Evolutionary conservation across 306 rosid genomes (phyloP).

Genomic region (Styphnolobium japonicum): DNA sequence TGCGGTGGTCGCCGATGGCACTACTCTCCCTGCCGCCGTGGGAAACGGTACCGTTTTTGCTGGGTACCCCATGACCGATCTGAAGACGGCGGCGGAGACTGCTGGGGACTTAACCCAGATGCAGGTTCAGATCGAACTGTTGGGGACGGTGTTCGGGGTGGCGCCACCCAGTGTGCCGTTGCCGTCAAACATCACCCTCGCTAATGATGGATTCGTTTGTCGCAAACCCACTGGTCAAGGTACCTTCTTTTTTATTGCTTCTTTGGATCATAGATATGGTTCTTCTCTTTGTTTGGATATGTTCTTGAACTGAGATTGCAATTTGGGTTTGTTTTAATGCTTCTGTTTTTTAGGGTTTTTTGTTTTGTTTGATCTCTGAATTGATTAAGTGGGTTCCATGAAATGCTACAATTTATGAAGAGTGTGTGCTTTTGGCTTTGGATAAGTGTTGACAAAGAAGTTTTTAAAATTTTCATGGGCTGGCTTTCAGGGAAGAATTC

Average conservation of each 20-base stretch:
- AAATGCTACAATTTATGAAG: neutral
- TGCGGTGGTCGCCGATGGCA: slow-evolving; percentile 66
- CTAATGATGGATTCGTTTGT: slow-evolving; percentile 75
- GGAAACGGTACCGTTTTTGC: slow-evolving; percentile 78
- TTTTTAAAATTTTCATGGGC: neutral
- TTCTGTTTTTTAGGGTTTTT: neutral
- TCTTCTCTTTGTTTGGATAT: neutral
- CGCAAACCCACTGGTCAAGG: slow-evolving; percentile 47
- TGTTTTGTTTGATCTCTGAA: neutral
- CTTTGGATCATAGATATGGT: neutral
- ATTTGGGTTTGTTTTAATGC: neutral
- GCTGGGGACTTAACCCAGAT: slow-evolving; percentile 92
- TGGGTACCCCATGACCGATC: slow-evolving; percentile 79
- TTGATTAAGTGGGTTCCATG: neutral
- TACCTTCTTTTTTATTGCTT: neutral
- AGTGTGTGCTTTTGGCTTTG: neutral
- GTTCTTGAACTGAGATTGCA: neutral
- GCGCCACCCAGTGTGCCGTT: slow-evolving; percentile 65
- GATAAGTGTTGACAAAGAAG: slow-evolving; percentile 2
- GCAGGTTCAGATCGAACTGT: slow-evolving; percentile 59
- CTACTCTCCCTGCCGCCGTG: slow-evolving; percentile 53
- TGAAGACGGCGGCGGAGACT: slow-evolving; percentile 82
- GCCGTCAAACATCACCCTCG: slow-evolving; percentile 68
- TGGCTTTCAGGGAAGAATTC: slow-evolving; percentile 50
- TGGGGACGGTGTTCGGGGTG: slow-evolving; percentile 84